Conservation (phyloP, 306 rosid genomes). For the Potentilla sterilis region DNA sequence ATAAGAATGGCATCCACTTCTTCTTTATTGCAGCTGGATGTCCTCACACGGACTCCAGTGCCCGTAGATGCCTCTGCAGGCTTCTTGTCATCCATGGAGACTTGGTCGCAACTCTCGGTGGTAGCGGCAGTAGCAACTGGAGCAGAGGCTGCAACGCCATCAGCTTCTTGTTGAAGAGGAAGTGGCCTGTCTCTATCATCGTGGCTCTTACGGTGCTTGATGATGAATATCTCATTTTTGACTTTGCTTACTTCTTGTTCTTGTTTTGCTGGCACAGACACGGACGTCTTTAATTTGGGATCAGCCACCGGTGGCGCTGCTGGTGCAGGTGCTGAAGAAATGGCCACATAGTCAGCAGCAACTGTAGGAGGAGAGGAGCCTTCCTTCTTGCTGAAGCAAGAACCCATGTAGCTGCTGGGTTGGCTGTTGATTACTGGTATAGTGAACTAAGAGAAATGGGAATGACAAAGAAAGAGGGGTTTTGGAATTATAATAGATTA, state of each 20-base stretch:
- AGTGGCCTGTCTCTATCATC: conserved; percentile 57
- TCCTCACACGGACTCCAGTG: conserved; percentile 51
- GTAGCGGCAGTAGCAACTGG: conserved; percentile 5
- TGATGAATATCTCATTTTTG: conserved; percentile 73
- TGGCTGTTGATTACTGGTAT: conserved; percentile 13
- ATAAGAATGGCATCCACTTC: conserved; percentile 92
- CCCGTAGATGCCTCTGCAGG: conserved; percentile 26
- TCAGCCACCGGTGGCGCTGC: conserved; percentile 21
- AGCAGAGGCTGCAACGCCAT: conserved; percentile 5
- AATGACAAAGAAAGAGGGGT: not conserved
- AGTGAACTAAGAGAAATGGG: not conserved
- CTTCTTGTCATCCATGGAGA: conserved; percentile 12
- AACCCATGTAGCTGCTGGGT: conserved; percentile 49
- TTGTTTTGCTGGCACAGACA: conserved; percentile 19
- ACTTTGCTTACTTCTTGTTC: conserved; percentile 27
- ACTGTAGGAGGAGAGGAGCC: conserved; percentile 22
- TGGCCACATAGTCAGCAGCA: conserved; percentile 18
- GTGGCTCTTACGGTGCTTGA: conserved; percentile 83
- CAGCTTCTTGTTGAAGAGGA: conserved; percentile 2
- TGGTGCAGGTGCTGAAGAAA: conserved; percentile 26
- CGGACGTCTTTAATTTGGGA: conserved; percentile 16
- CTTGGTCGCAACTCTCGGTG: not conserved
- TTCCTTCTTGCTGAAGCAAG: conserved; percentile 85
- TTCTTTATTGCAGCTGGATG: conserved; percentile 88
- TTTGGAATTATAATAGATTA: conserved; percentile 29